Percentiles rank a stretch among this genome's conserved stretches.
These are phyloP conservation scores for Tolypocladium inflatum DNA, from an alignment of 2,329 filamentous ascomycete species.

Conservation along the genomic window DNA sequence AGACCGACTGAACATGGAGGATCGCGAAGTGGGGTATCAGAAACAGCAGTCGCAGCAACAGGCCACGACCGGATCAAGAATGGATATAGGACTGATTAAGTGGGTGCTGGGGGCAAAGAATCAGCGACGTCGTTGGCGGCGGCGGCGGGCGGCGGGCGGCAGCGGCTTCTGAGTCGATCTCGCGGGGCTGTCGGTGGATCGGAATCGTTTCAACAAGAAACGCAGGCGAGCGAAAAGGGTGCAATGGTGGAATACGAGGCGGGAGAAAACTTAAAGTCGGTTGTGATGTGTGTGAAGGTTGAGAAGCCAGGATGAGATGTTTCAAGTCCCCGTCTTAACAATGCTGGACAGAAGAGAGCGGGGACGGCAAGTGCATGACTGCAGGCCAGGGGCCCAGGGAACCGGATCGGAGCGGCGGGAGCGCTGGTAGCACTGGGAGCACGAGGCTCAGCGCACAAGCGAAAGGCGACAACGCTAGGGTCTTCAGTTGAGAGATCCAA, in stretches of 20 bases:
- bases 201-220: conserved; percentile 1
- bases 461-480: not conserved
- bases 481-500: not conserved
- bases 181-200: not conserved
- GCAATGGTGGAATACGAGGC: not conserved
- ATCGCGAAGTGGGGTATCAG: conserved; percentile 7
- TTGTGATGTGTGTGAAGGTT: conserved; percentile 1
- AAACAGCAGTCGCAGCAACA: conserved; percentile 2
- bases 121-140: not conserved
- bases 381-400: not conserved
- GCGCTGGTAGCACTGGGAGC: not conserved
- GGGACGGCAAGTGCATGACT: conserved; percentile 6
- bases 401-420: not conserved
- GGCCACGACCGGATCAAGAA: not conserved
- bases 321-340: conserved; percentile 9
- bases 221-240: not conserved
- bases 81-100: not conserved
- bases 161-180: not conserved
- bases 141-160: too few species aligned
- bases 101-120: not conserved
- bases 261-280: not conserved
- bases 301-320: conserved; percentile 4
- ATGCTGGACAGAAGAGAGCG: conserved; percentile 6
- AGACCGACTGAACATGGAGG: conserved; percentile 29
- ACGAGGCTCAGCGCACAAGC: not conserved